Evolutionary conservation across 1,284 basidiomycete genomes (phyloP), one percentile per base, ranked within the genome.

Genomic region (Calocybe gambosa): DNA sequence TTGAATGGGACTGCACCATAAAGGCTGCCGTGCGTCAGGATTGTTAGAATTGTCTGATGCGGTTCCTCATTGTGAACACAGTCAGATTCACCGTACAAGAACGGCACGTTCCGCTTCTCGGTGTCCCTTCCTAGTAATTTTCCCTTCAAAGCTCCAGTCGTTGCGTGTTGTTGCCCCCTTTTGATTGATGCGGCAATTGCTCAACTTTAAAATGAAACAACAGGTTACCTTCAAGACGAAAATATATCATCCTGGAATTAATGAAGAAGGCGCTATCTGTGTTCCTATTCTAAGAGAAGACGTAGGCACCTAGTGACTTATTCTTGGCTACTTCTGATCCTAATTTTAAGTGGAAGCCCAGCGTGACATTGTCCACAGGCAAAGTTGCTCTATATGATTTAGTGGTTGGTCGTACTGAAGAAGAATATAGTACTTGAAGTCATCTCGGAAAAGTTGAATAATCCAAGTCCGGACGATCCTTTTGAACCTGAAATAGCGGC

Each of bases 181-280:
- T 42, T 45, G 46, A 39, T 40, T 33, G 43, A 45, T 52, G 48
- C n/a, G 28, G 21, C 23, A 7, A 23, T 10, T 18, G 16, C 3
- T 38, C 20, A 23, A 25, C 42, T 46, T 47, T 40, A 39, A 26
- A 45, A 23, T 34, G 28, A n/a, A 28, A 46, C 21, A 9, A 37
- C 44, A 93, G 91, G 85, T 93, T 49, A 81, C 78, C 35, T 93
- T 93, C 67, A 79, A 70, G 38, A 94, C 92, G 31, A 91, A 85
- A 71, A 86, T 93, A 49, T 94, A 94, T 61, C 92, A 95, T 66
- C 92, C 92, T 12, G 92, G 92, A 44, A 87, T 95, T 60, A 93
- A 94, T 54, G 89, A 92, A 49, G 89, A 95, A 60, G 92, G 91
- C 33, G 71, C 76, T 23, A 89, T 91, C 46, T 91, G 88, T 61